These are phyloP conservation scores for Irpex sp. DNA, from an alignment of 1,284 basidiomycete genomes.

Conservation along the genomic window DNA sequence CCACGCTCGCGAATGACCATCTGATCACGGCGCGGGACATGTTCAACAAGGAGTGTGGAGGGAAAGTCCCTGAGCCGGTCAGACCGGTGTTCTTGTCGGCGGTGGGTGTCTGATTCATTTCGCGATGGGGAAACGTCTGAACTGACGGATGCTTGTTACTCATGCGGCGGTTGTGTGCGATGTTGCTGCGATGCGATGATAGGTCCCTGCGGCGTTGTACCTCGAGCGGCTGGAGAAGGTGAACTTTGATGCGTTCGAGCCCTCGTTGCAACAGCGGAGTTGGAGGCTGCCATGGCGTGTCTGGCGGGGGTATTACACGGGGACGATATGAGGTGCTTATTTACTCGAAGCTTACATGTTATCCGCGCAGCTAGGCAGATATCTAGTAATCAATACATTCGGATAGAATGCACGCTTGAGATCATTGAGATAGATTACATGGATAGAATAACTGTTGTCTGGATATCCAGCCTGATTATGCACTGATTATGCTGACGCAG, in stretches of 20 bases:
- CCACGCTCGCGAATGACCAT: slow-evolving; percentile 89
- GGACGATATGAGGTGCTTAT: slow-evolving; percentile 42
- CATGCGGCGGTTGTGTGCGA: neutral
- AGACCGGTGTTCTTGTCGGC: slow-evolving; percentile 80
- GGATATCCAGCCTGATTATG: neutral
- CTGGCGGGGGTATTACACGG: slow-evolving; percentile 70
- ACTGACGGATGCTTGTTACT: slow-evolving; percentile 1
- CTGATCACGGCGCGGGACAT: slow-evolving; percentile 80
- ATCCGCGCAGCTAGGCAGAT: neutral
- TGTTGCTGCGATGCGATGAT: slow-evolving; percentile 1
- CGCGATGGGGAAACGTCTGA: neutral
- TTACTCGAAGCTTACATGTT: neutral
- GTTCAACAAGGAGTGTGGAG: slow-evolving; percentile 56
- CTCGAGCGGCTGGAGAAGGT: slow-evolving; percentile 71
- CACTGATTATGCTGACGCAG: neutral
- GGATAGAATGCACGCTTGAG: neutral
- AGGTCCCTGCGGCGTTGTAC: slow-evolving; percentile 78
- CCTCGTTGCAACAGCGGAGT: slow-evolving; percentile 66
- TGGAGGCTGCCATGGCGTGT: slow-evolving; percentile 88
- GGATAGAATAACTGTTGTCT: neutral
- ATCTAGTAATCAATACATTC: neutral
- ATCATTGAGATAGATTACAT: neutral
- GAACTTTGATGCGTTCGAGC: slow-evolving; percentile 83
- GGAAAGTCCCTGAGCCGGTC: slow-evolving; percentile 56
- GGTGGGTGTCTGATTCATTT: slow-evolving; percentile 44